These are phyloP conservation scores for Colletotrichum sp. DNA, from an alignment of 2,329 filamentous ascomycete genomes.

Conservation along the genomic window DNA sequence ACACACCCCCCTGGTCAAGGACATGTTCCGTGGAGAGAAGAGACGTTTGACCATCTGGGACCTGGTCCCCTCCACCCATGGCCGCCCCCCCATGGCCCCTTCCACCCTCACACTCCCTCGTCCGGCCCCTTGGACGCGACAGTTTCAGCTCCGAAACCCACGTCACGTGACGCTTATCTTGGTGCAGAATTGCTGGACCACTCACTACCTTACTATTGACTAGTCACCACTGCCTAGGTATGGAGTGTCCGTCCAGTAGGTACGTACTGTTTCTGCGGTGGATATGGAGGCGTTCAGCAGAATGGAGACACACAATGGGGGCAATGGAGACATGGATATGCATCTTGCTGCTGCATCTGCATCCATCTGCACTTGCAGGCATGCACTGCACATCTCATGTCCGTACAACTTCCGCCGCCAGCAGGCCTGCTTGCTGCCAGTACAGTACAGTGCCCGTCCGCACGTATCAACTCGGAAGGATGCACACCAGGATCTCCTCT, in stretches of 20 bases:
- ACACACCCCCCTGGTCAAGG: slow-evolving; percentile 14
- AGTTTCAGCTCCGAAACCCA: slow-evolving; percentile 21
- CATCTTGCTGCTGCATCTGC: background rate
- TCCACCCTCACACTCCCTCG: background rate
- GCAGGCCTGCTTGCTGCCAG: too few species aligned
- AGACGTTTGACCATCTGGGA: slow-evolving; percentile 22
- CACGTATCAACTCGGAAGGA: background rate
- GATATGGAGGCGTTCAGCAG: background rate
- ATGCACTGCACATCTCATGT: background rate
- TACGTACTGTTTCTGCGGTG: background rate
- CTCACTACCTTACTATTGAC: too few species aligned
- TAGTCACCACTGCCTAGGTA: too few species aligned
- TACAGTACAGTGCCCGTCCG: slow-evolving; percentile 3
- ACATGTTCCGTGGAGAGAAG: slow-evolving; percentile 21
- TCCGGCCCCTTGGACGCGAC: slow-evolving; percentile 16
- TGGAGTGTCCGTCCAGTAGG: background rate
- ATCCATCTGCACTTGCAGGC: background rate
- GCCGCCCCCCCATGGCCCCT: background rate
- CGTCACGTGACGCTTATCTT: slow-evolving; percentile 6
- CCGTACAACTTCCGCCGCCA: background rate
- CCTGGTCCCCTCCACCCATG: slow-evolving; percentile 1
- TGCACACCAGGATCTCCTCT: background rate
- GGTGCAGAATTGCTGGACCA: background rate
- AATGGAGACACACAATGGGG: background rate
- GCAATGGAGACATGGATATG: background rate